Conservation (phyloP, 441 rosid species). For the Pelargonium fulgidum region DNA sequence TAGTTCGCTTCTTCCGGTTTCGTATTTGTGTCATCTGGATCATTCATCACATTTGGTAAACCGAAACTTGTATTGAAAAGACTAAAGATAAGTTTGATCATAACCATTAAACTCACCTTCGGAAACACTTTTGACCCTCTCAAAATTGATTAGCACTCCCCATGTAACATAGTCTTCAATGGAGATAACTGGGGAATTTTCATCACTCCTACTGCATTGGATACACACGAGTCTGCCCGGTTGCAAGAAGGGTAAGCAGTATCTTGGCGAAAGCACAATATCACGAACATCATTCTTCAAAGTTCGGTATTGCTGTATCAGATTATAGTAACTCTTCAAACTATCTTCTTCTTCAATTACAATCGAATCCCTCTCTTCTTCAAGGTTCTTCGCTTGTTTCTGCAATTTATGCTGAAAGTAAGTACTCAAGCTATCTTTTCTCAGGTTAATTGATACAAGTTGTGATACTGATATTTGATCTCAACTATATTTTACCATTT, state of each 20-base stretch:
- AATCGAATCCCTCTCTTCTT: slow-evolving; percentile 85
- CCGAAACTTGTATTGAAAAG: neutral
- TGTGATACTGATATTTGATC: neutral
- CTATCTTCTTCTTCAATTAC: slow-evolving; percentile 90
- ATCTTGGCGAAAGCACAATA: slow-evolving; percentile 68
- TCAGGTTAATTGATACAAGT: neutral
- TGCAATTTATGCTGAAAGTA: slow-evolving; percentile 24
- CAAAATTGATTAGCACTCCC: slow-evolving; percentile 79
- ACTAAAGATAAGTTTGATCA: neutral
- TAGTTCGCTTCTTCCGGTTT: slow-evolving; percentile 79
- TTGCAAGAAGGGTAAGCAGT: slow-evolving; percentile 81
- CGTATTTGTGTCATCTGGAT: slow-evolving; percentile 58
- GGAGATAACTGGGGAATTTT: slow-evolving; percentile 52
- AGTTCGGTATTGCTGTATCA: slow-evolving; percentile 63
- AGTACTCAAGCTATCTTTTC: neutral
- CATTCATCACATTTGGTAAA: slow-evolving; percentile 12
- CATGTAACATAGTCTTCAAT: slow-evolving; percentile 64
- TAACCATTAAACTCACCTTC: slow-evolving; percentile 43
- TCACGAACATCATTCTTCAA: slow-evolving; percentile 75
- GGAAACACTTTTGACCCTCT: slow-evolving; percentile 51
- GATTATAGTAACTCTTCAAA: slow-evolving; percentile 68
- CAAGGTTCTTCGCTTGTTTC: slow-evolving; percentile 70
- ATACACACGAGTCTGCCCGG: slow-evolving; percentile 73
- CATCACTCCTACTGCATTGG: slow-evolving; percentile 47
- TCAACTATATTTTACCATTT: neutral